Evolutionary conservation across 345 rosid genomes (phyloP).

Genomic region (Citrus hindsii): DNA sequence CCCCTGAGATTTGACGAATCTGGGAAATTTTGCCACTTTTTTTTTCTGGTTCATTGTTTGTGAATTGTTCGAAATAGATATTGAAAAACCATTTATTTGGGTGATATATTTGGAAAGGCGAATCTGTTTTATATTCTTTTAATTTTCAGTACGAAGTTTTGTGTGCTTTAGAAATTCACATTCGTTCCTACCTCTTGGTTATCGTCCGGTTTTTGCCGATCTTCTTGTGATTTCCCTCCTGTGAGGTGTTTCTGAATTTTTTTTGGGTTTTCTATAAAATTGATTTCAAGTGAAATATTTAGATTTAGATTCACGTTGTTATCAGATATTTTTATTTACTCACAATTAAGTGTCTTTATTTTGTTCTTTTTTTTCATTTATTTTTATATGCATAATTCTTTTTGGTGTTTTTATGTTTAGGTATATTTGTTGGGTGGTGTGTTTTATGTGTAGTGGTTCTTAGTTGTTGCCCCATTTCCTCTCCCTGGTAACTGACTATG

Average conservation of each 20-base stretch:
- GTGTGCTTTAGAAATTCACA: neutral
- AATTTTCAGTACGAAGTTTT: neutral
- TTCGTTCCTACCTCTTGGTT: too few species aligned
- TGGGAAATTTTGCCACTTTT: neutral
- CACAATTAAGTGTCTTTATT: neutral
- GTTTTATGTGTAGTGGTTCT: neutral
- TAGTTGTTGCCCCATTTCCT: neutral
- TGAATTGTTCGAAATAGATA: neutral
- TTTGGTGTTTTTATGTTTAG: neutral
- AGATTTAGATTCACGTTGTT: too few species aligned
- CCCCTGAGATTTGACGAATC: neutral
- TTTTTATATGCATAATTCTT: too few species aligned
- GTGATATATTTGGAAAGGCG: neutral
- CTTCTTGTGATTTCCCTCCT: neutral
- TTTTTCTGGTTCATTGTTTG: neutral
- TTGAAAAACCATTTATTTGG: neutral
- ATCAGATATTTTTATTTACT: neutral
- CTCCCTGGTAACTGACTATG: constrained; percentile 30
- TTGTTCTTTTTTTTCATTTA: neutral
- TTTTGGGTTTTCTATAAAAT: neutral
- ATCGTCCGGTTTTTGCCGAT: too few species aligned
- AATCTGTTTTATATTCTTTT: neutral
- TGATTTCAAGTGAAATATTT: too few species aligned
- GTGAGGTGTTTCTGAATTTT: neutral
- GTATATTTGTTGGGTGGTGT: constrained; percentile 16